Base-by-base conservation (phyloP, 2,329 filamentous ascomycete species). In the Pyrenophora teres region DNA sequence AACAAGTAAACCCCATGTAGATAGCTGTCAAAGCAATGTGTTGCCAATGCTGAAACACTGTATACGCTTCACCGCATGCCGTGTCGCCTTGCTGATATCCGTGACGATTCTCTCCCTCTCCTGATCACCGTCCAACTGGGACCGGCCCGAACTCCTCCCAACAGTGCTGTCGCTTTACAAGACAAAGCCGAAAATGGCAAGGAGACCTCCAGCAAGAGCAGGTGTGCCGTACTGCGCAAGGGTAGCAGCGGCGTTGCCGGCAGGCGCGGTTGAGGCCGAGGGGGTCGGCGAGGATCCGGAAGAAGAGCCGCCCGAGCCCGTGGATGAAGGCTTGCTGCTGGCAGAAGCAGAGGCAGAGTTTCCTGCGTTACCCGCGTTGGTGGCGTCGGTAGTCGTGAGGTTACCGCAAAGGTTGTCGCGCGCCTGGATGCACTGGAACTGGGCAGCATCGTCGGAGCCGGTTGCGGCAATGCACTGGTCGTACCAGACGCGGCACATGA, bases 131-230 rank as follows among this genome's bases (percentile, higher is more conserved):
- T 54, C 57, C 49, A 52, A 57, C 52, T 60, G 63, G 64, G 58
- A 60, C 65, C 63, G 54, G 62, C 60, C 68, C 63, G 54, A 60
- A 61, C 49, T 25, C 39, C 46, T 57, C 38, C 45, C 35, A 38
- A 54, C 32, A 52, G 31, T 40, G n/a, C 38, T 45, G 30, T 46
- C 49, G 52, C 40, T 57, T 69, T 82, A 87, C 70, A 87, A 71
- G 56, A 83, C 75, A 56, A 86, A 69, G 57, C 82, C 83, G 64
- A 86, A 82, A 47, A 82, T 72, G 43, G 80, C 78, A 50, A 83
- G 73, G 56, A 86, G 71, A 64, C 80, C 80, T 53, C 79, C 79
- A 41, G 78, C 80, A 48, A 86, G 68, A 35, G 77, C 64, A 46
- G 78, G 77, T 46, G 80, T 81, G 43, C 81, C 80, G 66, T 81